Conservation (phyloP, 768 basidiomycete species). For the Mycena metata region DNA sequence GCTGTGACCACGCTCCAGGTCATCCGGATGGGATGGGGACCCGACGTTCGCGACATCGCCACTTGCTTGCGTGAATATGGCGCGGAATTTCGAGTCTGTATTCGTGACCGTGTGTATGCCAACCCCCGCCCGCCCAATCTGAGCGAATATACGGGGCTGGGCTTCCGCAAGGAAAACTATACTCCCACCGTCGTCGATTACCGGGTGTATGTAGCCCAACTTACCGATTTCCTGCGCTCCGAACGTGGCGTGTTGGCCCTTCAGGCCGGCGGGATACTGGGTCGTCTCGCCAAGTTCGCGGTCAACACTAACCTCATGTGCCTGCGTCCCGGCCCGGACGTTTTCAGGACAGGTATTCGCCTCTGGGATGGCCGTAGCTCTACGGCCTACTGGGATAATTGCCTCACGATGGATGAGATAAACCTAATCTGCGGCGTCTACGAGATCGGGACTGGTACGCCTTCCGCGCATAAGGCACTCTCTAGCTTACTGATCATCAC, state of each 20-base stretch:
- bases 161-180: neutral
- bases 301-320: too few species aligned
- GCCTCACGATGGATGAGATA: too few species aligned
- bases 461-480: too few species aligned
- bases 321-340: too few species aligned
- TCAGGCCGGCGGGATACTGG: constrained; percentile 21
- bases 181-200: neutral
- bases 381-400: too few species aligned
- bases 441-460: too few species aligned
- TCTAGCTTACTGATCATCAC: too few species aligned
- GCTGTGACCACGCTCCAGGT: constrained; percentile 14
- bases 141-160: neutral
- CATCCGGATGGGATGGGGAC: constrained; percentile 21
- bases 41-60: constrained; percentile 4
- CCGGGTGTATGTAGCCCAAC: neutral
- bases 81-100: neutral
- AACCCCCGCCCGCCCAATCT: neutral
- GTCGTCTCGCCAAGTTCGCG: too few species aligned
- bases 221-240: neutral
- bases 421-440: too few species aligned
- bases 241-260: constrained; percentile 20
- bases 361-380: too few species aligned
- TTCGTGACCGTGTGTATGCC: neutral
- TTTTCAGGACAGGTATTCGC: too few species aligned
- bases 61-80: neutral